Evolutionary conservation across 805 yeast species (phyloP).

Genomic region (Huiozyma sinensis): DNA sequence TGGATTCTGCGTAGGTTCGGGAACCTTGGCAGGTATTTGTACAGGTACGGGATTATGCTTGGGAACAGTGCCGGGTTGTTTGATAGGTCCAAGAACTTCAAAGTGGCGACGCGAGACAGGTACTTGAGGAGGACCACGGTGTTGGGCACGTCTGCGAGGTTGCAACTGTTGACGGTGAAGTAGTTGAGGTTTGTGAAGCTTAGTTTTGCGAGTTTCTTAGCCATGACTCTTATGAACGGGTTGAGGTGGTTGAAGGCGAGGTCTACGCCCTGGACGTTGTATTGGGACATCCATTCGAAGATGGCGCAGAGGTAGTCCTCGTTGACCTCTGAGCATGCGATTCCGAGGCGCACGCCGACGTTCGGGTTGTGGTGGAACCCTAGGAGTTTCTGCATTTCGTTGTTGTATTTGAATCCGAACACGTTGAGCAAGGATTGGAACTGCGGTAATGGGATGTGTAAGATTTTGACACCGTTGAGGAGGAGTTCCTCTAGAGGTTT

Average conservation of each 20-base stretch:
- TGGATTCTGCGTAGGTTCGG: constrained; percentile 55
- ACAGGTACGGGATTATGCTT: constrained; percentile 42
- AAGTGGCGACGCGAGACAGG: constrained; percentile 42
- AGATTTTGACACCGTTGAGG: constrained; percentile 65
- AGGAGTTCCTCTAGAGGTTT: constrained; percentile 56
- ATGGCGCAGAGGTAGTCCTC: constrained; percentile 47
- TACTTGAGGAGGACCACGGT: constrained; percentile 39
- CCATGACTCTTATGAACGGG: constrained; percentile 21
- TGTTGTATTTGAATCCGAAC: constrained; percentile 42
- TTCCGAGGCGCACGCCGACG: constrained; percentile 43
- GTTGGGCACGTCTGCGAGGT: constrained; percentile 42
- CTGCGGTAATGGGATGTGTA: constrained; percentile 34
- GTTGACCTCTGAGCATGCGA: constrained; percentile 62
- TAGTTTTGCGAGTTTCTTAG: constrained; percentile 14
- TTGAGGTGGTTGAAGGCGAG: constrained; percentile 69
- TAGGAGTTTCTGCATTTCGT: constrained; percentile 8
- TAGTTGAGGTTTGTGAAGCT: constrained; percentile 29
- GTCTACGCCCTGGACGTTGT: constrained; percentile 53
- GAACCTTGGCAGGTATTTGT: constrained; percentile 58
- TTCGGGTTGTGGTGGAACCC: background rate
- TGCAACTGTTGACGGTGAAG: constrained; percentile 57
- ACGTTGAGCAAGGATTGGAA: constrained; percentile 46
- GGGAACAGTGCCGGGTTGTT: constrained; percentile 62
- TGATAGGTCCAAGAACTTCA: constrained; percentile 68
- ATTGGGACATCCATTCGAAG: constrained; percentile 45